A percentile compares a stretch with the other conserved stretches of the same genome.
phyloP scores from a whole-genome alignment of 306 rosid species.

The Biancaea sappan region DNA sequence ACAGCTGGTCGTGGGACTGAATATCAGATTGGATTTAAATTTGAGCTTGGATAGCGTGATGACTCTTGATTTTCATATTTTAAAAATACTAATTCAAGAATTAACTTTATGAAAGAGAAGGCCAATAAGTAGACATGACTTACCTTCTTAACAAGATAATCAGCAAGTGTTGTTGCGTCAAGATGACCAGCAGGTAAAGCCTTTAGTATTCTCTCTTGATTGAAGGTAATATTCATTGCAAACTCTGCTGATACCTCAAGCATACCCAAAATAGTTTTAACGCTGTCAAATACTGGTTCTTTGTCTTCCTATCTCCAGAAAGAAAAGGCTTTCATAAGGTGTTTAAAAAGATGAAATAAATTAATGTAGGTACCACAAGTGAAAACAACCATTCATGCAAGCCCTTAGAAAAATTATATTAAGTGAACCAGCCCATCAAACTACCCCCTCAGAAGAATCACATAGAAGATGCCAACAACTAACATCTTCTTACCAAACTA shows the following conservation, averaged over 20 bases:
- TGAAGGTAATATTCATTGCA: slow-evolving; percentile 78
- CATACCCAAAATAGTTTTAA: slow-evolving; percentile 92
- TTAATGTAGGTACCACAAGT: background rate
- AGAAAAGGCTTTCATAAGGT: slow-evolving; percentile 11
- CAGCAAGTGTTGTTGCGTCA: slow-evolving; percentile 99
- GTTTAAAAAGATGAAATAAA: slow-evolving; percentile 1
- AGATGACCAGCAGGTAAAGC: slow-evolving; percentile 96
- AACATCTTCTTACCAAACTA: background rate
- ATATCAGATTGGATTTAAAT: slow-evolving; percentile 24
- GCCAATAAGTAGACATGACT: slow-evolving; percentile 25
- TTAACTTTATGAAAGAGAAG: slow-evolving; percentile 2
- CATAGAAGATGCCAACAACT: background rate
- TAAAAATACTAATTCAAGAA: slow-evolving; percentile 7
- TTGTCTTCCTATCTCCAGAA: slow-evolving; percentile 79
- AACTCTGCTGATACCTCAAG: slow-evolving; percentile 96
- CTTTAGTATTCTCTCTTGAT: slow-evolving; percentile 74
- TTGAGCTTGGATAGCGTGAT: slow-evolving; percentile 18
- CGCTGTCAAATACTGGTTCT: slow-evolving; percentile 95
- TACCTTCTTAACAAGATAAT: slow-evolving; percentile 94
- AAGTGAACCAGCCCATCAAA: background rate
- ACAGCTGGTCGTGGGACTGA: background rate
- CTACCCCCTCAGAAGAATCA: background rate
- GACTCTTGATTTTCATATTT: slow-evolving; percentile 1
- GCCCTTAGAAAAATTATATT: background rate
- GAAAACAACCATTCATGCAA: background rate